Conservation (phyloP, 768 basidiomycete species). For the Tephrocybe rancida region DNA sequence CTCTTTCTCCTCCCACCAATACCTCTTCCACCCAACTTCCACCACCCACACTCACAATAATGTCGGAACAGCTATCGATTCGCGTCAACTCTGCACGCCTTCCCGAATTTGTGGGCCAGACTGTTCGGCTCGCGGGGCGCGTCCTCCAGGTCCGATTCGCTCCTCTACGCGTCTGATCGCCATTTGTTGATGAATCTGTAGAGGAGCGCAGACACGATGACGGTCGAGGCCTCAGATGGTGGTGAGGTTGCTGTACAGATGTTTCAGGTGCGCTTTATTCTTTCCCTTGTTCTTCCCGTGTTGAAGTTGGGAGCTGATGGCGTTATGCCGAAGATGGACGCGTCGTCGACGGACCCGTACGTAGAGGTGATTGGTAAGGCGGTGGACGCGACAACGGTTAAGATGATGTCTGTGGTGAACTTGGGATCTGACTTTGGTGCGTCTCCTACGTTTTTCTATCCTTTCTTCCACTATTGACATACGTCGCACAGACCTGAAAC, state of each 20-base stretch:
- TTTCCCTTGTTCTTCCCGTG: too few species aligned
- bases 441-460: constrained; percentile 20
- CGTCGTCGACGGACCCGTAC: constrained; percentile 51
- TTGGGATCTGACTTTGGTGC: constrained; percentile 67
- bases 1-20: too few species aligned
- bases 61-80: constrained; percentile 32
- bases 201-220: constrained; percentile 47
- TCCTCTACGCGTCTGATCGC: background rate
- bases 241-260: constrained; percentile 44
- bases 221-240: constrained; percentile 72
- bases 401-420: constrained; percentile 53
- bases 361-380: constrained; percentile 73
- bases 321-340: too few species aligned
- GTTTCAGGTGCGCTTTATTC: constrained; percentile 34
- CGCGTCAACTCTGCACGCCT: constrained; percentile 69
- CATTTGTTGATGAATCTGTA: constrained; percentile 13
- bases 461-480: constrained; percentile 5
- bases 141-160: constrained; percentile 47
- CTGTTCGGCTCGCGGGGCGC: constrained; percentile 65
- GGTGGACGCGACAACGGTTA: constrained; percentile 54
- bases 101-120: constrained; percentile 50
- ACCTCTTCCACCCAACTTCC: too few species aligned
- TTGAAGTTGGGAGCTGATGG: background rate
- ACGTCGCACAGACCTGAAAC: constrained; percentile 46
- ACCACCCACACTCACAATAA: constrained; percentile 1